Base-by-base conservation (phyloP, 2,329 filamentous ascomycete genomes). In the Immersiporthe knoxdaviesiana region DNA sequence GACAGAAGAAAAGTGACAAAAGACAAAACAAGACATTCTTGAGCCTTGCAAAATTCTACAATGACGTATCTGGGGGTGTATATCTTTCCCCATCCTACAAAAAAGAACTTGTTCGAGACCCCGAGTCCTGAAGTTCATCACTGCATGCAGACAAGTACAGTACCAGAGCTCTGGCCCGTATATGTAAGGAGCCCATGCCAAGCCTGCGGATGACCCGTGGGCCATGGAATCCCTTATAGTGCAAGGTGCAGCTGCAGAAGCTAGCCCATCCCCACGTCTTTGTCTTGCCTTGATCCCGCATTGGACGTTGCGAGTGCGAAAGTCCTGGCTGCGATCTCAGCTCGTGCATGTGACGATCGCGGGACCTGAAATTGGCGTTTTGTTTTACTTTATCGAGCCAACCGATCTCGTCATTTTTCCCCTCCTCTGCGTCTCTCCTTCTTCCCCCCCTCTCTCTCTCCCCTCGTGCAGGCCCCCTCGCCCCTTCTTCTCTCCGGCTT, bases 271-370 rank as follows among this genome's bases (percentile, higher is more conserved):
- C 44, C 44, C 44, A 47, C n/a, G 35, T 18, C 54, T 59, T 32
- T 62, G 30, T 62, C 59, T 62, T 44, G 39, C 41, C 16, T 30
- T 11, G 21, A 21, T 21, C 4, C 32, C 24, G 44, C 18, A 44
- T 30, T 18, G 35, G 10, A 44, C 10, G 35, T 8, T 37, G 27
- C 54, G 39, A 44, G 30, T 10, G 56, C 24, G 54, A 67, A 68
- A 67, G 64, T 61, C 64, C 69, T 67, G 69, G 69, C 69, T 71
- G 67, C n/a, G 56, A 65, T 71, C 54, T 69, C 69, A 71, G 69
- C 67, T 69, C 52, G 50, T 37, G 32, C 44, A 10, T 68, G 62
- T 56, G 67, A n/a, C 52, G 54, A 68, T 60, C 52, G 24, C 30
- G 54, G n/a, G 52, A 21, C 35, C 60, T 21, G 61, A 56, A 16